These are phyloP conservation scores for Hyphopichia khmerensis DNA, from an alignment of 1,139 yeast species.

Conservation along the genomic window DNA sequence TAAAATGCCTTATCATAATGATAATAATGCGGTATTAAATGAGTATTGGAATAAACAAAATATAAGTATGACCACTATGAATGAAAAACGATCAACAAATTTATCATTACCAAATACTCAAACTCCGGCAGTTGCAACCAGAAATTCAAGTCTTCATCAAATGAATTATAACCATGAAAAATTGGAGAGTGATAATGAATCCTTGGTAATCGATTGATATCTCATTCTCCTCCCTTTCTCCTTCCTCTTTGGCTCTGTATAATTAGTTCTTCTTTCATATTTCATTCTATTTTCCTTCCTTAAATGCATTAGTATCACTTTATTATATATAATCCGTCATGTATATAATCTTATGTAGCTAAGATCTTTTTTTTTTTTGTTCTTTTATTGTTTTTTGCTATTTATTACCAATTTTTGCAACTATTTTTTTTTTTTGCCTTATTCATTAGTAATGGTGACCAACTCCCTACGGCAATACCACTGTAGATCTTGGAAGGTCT, in stretches of 20 bases:
- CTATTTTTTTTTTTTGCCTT: too few relatives aligned
- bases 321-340: not conserved
- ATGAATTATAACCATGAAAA: not conserved
- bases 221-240: not conserved
- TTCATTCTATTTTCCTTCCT: not conserved
- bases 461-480: too few relatives aligned
- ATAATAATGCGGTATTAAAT: not conserved
- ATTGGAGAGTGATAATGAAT: conserved; percentile 4
- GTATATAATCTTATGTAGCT: not conserved
- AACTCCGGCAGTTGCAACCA: not conserved
- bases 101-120: not conserved
- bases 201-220: conserved; percentile 5
- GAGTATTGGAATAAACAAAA: not conserved
- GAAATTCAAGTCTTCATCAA: not conserved
- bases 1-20: conserved; percentile 15
- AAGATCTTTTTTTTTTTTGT: too few relatives aligned
- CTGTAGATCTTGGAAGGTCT: too few relatives aligned
- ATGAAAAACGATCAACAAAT: not conserved
- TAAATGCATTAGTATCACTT: not conserved
- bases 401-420: too few relatives aligned
- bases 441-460: too few relatives aligned
- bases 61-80: conserved; percentile 1
- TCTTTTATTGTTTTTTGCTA: too few relatives aligned
- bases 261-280: too few relatives aligned
- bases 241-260: too few relatives aligned